A percentile compares a stretch with the other conserved stretches of the same genome.
Conservation (phyloP, 1,284 basidiomycete genomes). For the Wolfiporia cocos region DNA sequence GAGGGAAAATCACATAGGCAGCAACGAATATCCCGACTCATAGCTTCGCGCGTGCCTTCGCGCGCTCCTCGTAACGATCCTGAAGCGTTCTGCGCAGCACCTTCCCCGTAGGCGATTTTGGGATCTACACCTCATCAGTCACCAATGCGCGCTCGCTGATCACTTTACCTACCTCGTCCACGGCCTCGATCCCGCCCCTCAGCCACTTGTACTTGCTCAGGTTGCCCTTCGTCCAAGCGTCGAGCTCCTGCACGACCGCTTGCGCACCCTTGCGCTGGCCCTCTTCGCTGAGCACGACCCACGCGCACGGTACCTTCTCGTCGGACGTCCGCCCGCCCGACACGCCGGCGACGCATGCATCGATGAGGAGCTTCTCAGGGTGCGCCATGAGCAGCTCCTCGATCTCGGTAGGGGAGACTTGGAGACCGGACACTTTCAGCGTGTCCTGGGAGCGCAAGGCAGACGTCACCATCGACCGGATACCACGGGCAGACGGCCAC, state of each 20-base stretch:
- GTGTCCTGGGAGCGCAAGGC: conserved; percentile 61
- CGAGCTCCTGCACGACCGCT: conserved; percentile 39
- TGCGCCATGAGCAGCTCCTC: conserved; percentile 56
- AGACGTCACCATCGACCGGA: too few species aligned
- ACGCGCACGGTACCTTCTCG: conserved; percentile 67
- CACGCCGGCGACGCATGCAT: conserved; percentile 66
- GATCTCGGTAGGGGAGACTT: conserved; percentile 72
- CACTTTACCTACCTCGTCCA: conserved; percentile 40
- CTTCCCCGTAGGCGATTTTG: conserved; percentile 69
- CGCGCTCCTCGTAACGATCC: conserved; percentile 41
- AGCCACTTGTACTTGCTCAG: conserved; percentile 70
- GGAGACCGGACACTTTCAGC: conserved; percentile 65
- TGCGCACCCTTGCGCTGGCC: conserved; percentile 43
- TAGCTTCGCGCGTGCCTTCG: not conserved
- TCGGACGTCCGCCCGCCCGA: conserved; percentile 58
- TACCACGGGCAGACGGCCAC: not conserved
- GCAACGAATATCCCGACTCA: too few species aligned
- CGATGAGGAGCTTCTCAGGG: conserved; percentile 49
- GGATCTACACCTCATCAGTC: conserved; percentile 37
- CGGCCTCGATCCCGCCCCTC: conserved; percentile 60
- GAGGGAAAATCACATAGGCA: too few species aligned
- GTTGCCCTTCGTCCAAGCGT: conserved; percentile 52
- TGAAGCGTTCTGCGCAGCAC: conserved; percentile 52
- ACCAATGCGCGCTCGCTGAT: not conserved
- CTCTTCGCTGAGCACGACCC: conserved; percentile 56